These are phyloP conservation scores for Pleurotus eryngii DNA, from an alignment of 768 basidiomycete species.

Conservation along the genomic window DNA sequence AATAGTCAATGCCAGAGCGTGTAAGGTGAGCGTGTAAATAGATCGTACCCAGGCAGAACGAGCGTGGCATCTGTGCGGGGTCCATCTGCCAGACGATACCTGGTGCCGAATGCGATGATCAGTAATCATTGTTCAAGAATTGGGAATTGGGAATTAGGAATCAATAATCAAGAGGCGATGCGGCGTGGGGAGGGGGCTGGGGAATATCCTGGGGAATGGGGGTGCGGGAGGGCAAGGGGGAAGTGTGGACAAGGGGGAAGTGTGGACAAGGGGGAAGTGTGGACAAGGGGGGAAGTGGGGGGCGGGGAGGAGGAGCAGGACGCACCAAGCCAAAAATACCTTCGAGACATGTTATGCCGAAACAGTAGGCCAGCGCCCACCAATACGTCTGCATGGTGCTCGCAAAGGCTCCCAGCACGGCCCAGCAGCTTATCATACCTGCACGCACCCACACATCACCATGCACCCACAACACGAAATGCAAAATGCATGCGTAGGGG, in stretches of 20 bases:
- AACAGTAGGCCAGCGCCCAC: constrained; percentile 45
- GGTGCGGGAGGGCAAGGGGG: too few species aligned
- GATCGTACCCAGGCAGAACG: constrained; percentile 51
- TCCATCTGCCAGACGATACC: constrained; percentile 67
- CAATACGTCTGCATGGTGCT: constrained; percentile 41
- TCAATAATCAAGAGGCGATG: background rate
- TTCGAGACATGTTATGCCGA: constrained; percentile 50
- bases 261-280: too few species aligned
- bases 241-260: too few species aligned
- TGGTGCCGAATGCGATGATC: constrained; percentile 18
- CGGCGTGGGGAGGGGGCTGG: background rate
- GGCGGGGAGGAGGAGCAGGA: background rate
- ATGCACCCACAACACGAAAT: too few species aligned
- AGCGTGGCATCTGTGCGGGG: constrained; percentile 51
- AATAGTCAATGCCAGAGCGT: background rate
- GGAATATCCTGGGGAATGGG: too few species aligned
- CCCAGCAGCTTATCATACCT: constrained; percentile 54
- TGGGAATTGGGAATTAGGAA: too few species aligned
- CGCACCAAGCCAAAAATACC: constrained; percentile 57
- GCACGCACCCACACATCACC: too few species aligned
- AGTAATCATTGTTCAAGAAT: too few species aligned
- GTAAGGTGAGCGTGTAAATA: background rate
- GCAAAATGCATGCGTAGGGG: too few species aligned
- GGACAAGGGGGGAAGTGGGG: too few species aligned
- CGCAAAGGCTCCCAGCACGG: constrained; percentile 43